Conservation (phyloP, 2,329 filamentous ascomycete species). For the Aureobasidium namibiae region DNA sequence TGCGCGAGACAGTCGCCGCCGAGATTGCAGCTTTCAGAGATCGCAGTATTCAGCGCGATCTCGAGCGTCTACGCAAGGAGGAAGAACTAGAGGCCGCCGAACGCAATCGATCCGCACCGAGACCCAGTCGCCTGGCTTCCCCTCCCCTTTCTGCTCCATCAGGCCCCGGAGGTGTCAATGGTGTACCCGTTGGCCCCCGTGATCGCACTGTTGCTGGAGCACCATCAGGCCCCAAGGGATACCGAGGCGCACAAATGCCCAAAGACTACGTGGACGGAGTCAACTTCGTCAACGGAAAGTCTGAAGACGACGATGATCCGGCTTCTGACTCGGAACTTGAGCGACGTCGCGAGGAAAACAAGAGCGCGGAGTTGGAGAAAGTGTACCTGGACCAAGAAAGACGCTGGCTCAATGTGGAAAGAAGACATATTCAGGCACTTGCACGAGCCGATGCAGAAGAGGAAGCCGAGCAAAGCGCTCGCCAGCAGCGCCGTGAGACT, state of each 20-base stretch:
- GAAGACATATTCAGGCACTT: slow-evolving; percentile 71
- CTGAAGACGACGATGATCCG: slow-evolving; percentile 79
- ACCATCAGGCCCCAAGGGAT: slow-evolving; percentile 61
- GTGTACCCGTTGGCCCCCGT: slow-evolving; percentile 66
- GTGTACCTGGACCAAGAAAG: slow-evolving; percentile 77
- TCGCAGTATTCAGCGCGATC: slow-evolving; percentile 75
- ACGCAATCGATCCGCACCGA: slow-evolving; percentile 58
- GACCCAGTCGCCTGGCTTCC: slow-evolving; percentile 61
- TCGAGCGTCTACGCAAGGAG: slow-evolving; percentile 78
- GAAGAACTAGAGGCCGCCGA: slow-evolving; percentile 89
- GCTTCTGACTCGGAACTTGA: slow-evolving; percentile 83
- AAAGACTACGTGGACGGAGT: slow-evolving; percentile 70
- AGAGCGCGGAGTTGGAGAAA: slow-evolving; percentile 68
- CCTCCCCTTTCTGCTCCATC: slow-evolving; percentile 50
- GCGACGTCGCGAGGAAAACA: slow-evolving; percentile 60
- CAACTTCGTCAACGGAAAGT: slow-evolving; percentile 71
- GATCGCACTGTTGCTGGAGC: slow-evolving; percentile 62
- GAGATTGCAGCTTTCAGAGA: slow-evolving; percentile 95
- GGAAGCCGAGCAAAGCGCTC: slow-evolving; percentile 60
- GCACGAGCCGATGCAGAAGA: slow-evolving; percentile 79
- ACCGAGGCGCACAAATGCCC: slow-evolving; percentile 51
- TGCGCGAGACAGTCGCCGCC: slow-evolving; percentile 87
- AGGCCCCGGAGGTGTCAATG: slow-evolving; percentile 57
- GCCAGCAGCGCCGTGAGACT: slow-evolving; percentile 55
- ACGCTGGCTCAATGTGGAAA: slow-evolving; percentile 84